Conservation (phyloP, 345 rosid genomes). For the Rhizophora apiculata region DNA sequence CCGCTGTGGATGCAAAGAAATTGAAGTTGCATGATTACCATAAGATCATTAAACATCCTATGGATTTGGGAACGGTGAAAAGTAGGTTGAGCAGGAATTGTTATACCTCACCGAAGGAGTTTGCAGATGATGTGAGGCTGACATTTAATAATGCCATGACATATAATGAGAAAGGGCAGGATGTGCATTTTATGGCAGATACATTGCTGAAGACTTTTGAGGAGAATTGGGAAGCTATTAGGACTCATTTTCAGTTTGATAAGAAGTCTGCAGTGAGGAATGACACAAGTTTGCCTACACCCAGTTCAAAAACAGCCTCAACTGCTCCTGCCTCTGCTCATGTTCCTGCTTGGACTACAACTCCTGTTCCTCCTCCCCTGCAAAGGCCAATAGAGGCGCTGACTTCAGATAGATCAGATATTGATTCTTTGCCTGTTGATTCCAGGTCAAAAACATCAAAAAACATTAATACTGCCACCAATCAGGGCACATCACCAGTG, state of each 20-base stretch:
- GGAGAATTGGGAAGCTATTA: conserved; percentile 57
- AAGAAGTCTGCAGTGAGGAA: conserved; percentile 27
- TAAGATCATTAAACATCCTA: conserved; percentile 66
- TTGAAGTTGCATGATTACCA: conserved; percentile 78
- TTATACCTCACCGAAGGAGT: conserved; percentile 67
- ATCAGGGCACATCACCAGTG: conserved; percentile 23
- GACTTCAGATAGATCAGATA: conserved; percentile 43
- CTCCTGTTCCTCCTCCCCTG: conserved; percentile 15
- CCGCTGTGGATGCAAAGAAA: conserved; percentile 70
- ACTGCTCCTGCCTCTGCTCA: conserved; percentile 10
- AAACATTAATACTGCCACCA: background rate
- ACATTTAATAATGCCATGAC: conserved; percentile 80
- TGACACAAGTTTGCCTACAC: conserved; percentile 24
- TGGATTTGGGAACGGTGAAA: conserved; percentile 93
- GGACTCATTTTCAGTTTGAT: conserved; percentile 34
- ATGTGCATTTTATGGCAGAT: conserved; percentile 76
- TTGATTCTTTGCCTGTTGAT: conserved; percentile 37
- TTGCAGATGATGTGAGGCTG: conserved; percentile 82
- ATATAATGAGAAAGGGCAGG: conserved; percentile 84
- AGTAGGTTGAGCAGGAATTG: conserved; percentile 51
- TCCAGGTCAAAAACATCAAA: conserved; percentile 19
- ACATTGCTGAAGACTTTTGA: conserved; percentile 54
- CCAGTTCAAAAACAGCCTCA: conserved; percentile 29
- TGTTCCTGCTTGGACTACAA: background rate
- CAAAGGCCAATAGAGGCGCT: conserved; percentile 17